A percentile compares a stretch with the other conserved stretches of the same genome.
Conservation (phyloP, 2,329 filamentous ascomycete species). For the Colletotrichum cereale region DNA sequence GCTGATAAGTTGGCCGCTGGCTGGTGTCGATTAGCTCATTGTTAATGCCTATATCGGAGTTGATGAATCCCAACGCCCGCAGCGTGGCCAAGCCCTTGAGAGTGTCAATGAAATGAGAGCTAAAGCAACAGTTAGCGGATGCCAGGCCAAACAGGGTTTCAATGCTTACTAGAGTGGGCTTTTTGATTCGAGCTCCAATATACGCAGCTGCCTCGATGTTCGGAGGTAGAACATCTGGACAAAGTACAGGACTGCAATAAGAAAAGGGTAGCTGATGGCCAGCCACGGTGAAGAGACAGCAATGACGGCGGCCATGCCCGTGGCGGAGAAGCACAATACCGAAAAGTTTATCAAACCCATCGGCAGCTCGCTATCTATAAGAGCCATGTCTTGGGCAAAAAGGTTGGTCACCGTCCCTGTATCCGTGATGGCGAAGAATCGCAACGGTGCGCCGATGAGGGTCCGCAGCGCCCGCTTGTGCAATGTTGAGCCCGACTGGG, state of each 20-base stretch:
- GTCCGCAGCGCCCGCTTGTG: conserved; percentile 51
- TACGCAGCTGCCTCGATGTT: conserved; percentile 70
- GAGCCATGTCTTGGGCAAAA: conserved; percentile 60
- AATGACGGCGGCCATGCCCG: conserved; percentile 63
- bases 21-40: conserved; percentile 63
- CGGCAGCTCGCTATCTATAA: conserved; percentile 57
- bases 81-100: conserved; percentile 68
- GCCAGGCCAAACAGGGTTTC: neutral
- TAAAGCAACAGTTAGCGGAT: conserved; percentile 36
- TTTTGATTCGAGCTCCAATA: conserved; percentile 73
- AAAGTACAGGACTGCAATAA: conserved; percentile 59
- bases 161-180: conserved; percentile 64
- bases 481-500: conserved; percentile 48
- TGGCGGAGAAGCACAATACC: conserved; percentile 43
- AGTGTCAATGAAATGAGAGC: conserved; percentile 66
- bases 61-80: conserved; percentile 69
- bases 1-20: conserved; percentile 68
- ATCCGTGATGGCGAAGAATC: conserved; percentile 58
- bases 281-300: conserved; percentile 58
- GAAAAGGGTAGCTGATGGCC: conserved; percentile 62
- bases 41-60: conserved; percentile 57
- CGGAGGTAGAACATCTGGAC: conserved; percentile 70
- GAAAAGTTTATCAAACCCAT: conserved; percentile 49
- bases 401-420: conserved; percentile 56
- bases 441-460: conserved; percentile 54